Percentiles rank a stretch among this genome's conserved stretches.
Evolutionary conservation across 2,329 filamentous ascomycete species (phyloP).

Genomic region (Colletotrichum agaves): DNA sequence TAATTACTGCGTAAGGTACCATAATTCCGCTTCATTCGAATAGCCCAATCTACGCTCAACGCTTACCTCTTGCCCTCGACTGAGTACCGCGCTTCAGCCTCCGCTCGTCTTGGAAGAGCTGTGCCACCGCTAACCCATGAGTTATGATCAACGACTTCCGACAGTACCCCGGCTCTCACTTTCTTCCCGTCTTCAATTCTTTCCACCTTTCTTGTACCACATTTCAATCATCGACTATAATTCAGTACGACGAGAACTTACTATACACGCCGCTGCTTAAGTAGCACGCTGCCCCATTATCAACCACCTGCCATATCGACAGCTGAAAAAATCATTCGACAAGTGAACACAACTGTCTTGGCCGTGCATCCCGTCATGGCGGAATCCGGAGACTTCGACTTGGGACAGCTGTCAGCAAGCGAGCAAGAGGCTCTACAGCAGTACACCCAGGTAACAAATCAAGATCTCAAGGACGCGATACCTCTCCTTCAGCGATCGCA

Average conservation of each 20-base stretch:
- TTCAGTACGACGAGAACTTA: too few species aligned
- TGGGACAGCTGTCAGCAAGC: slow-evolving; percentile 76
- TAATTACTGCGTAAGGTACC: too few species aligned
- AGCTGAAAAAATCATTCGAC: slow-evolving; percentile 6
- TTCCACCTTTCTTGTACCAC: too few species aligned
- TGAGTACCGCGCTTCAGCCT: background rate
- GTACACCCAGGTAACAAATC: slow-evolving; percentile 87
- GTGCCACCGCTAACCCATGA: background rate
- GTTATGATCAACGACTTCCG: background rate
- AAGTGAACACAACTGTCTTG: background rate
- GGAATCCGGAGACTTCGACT: slow-evolving; percentile 62
- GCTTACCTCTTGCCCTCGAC: background rate
- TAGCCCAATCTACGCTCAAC: background rate
- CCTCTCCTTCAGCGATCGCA: slow-evolving; percentile 85
- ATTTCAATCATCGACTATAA: too few species aligned
- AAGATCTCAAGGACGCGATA: slow-evolving; percentile 80
- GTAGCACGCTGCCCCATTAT: background rate
- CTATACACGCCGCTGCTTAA: too few species aligned
- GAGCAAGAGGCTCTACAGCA: slow-evolving; percentile 90
- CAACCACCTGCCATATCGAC: slow-evolving; percentile 13
- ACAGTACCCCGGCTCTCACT: background rate
- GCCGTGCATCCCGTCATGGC: slow-evolving; percentile 50
- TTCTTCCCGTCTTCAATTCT: background rate
- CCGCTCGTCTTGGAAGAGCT: too few species aligned
- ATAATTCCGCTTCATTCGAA: background rate